phyloP scores from a whole-genome alignment of 2,329 filamentous ascomycete species.

The Xylaria sp. region DNA sequence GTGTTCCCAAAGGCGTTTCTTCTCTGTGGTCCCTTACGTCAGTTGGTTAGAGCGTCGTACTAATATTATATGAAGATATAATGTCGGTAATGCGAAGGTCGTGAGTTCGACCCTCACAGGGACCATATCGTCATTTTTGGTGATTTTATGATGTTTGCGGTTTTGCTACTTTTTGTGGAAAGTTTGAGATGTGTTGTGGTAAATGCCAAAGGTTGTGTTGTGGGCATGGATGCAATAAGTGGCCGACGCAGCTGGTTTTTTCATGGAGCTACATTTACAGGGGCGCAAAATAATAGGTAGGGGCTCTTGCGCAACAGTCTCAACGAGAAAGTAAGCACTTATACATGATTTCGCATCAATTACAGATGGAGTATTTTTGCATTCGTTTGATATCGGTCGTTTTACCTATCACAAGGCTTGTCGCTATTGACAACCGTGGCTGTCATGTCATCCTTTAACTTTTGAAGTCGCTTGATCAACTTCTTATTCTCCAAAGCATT shows the following conservation, averaged over 20 bases:
- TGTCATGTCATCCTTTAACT: conserved; percentile 54
- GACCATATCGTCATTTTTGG: not conserved
- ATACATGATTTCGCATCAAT: too few species aligned
- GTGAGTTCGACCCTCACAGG: conserved; percentile 22
- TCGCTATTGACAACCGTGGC: conserved; percentile 23
- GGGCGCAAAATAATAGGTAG: too few species aligned
- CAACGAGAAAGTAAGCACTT: too few species aligned
- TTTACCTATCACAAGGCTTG: not conserved
- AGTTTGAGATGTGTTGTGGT: not conserved
- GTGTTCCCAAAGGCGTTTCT: too few species aligned
- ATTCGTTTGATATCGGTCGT: not conserved
- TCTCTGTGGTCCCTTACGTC: conserved; percentile 11
- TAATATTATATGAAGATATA: conserved; percentile 10
- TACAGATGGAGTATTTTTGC: not conserved
- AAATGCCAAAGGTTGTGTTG: too few species aligned
- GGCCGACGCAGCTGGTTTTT: not conserved
- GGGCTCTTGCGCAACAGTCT: too few species aligned
- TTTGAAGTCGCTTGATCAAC: conserved; percentile 57
- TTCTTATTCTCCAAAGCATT: conserved; percentile 70
- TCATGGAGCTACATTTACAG: too few species aligned
- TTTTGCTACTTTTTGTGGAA: not conserved
- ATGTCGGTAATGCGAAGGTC: conserved; percentile 14
- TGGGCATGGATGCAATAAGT: too few species aligned
- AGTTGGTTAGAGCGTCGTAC: conserved; percentile 15
- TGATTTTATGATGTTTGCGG: not conserved